Evolutionary conservation across 2,329 filamentous ascomycete species (phyloP).

Genomic region (Aspergillus sp.): DNA sequence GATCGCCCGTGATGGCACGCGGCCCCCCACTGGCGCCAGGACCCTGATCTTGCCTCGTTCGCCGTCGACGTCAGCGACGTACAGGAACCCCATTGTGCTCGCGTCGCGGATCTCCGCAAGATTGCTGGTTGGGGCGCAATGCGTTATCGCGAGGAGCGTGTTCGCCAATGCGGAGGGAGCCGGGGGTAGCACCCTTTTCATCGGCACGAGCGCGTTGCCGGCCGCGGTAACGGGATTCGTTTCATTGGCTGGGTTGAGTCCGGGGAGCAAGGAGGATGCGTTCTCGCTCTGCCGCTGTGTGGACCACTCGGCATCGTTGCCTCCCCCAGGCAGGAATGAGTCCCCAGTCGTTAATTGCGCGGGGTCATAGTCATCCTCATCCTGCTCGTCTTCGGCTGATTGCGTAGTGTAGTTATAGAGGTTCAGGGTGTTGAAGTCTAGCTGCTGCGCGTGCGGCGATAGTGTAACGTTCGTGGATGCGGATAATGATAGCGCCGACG

Average conservation of each 20-base stretch:
- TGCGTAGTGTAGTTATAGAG: constrained; percentile 73
- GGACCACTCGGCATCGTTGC: constrained; percentile 29
- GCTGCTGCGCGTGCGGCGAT: constrained; percentile 83
- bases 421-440: constrained; percentile 74
- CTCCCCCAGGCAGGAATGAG: constrained; percentile 40
- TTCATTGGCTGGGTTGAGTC: constrained; percentile 28
- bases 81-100: constrained; percentile 88
- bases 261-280: constrained; percentile 28
- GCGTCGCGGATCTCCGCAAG: constrained; percentile 76
- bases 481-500: constrained; percentile 38
- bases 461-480: constrained; percentile 67
- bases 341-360: constrained; percentile 36
- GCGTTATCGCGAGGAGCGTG: constrained; percentile 82
- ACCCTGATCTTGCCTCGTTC: constrained; percentile 79
- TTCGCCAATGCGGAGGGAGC: constrained; percentile 69
- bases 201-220: constrained; percentile 32
- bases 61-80: constrained; percentile 89
- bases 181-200: constrained; percentile 69
- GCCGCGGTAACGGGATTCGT: constrained; percentile 14
- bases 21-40: constrained; percentile 80
- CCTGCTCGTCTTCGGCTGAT: constrained; percentile 55
- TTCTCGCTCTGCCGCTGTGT: constrained; percentile 25
- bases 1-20: constrained; percentile 77
- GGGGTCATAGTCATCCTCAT: constrained; percentile 43
- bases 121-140: constrained; percentile 70